Evolutionary conservation across 805 yeast species (phyloP).

Genomic region (Candida incommunis): DNA sequence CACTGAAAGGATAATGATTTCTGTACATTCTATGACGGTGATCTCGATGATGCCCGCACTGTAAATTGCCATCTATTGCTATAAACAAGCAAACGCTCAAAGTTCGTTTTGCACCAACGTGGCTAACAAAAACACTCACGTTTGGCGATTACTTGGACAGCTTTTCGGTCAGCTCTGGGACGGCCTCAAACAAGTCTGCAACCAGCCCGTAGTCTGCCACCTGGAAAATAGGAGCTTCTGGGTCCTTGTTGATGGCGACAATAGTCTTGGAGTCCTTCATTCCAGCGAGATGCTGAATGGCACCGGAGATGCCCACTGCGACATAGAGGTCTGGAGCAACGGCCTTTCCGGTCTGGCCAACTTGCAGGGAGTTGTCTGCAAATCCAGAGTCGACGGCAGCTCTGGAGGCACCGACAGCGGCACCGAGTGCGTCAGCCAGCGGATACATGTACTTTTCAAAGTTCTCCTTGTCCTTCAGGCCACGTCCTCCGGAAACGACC

Average conservation of each 20-base stretch:
- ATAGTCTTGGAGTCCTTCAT: slow-evolving; percentile 92
- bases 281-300: slow-evolving; percentile 96
- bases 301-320: slow-evolving; percentile 93
- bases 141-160: too few species aligned
- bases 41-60: too few species aligned
- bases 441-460: slow-evolving; percentile 70
- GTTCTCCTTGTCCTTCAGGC: slow-evolving; percentile 77
- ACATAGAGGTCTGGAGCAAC: slow-evolving; percentile 92
- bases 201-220: slow-evolving; percentile 82
- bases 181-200: slow-evolving; percentile 72
- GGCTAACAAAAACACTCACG: too few species aligned
- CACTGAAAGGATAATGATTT: too few species aligned
- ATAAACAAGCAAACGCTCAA: too few species aligned
- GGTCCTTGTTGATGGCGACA: slow-evolving; percentile 90
- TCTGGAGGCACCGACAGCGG: slow-evolving; percentile 95
- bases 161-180: slow-evolving; percentile 84
- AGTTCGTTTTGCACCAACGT: too few species aligned
- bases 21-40: too few species aligned
- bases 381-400: slow-evolving; percentile 96
- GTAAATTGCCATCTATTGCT: too few species aligned
- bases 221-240: slow-evolving; percentile 86
- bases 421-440: slow-evolving; percentile 67
- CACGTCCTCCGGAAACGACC: slow-evolving; percentile 91
- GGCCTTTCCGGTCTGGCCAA: slow-evolving; percentile 96
- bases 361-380: slow-evolving; percentile 91